A percentile compares a stretch with the other conserved stretches of the same genome.
phyloP scores from a whole-genome alignment of 148 eudicot genomes.

The Silene latifolia region DNA sequence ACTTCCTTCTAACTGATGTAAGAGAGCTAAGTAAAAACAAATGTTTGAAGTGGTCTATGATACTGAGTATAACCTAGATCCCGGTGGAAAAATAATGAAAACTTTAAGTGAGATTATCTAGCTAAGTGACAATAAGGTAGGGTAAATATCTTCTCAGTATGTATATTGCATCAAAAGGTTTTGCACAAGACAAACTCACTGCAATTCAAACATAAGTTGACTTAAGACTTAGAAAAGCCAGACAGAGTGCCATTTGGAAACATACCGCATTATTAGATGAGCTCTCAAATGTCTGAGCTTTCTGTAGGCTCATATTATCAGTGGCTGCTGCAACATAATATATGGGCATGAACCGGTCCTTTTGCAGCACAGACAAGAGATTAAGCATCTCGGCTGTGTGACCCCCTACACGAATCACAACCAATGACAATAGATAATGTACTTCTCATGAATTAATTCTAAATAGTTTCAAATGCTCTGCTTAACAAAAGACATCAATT shows the following conservation, averaged over 20 bases:
- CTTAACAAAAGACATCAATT: not conserved
- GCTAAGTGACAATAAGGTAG: no score
- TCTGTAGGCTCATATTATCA: constrained; percentile 92
- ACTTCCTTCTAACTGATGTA: no score
- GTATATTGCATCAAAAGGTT: no score
- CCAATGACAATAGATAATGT: not conserved
- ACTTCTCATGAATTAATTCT: no score
- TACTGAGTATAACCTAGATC: no score
- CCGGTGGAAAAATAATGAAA: no score
- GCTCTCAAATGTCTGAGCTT: constrained; percentile 68
- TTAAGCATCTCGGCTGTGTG: constrained; percentile 97
- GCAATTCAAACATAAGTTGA: not conserved
- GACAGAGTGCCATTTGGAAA: not conserved
- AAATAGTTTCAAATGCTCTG: not conserved
- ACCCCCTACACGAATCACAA: constrained; percentile 57
- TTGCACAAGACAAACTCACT: not conserved
- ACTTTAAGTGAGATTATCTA: no score
- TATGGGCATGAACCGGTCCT: constrained; percentile 64
- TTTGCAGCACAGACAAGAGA: constrained; percentile 53
- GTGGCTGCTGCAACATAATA: constrained; percentile 86
- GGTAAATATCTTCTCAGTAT: no score
- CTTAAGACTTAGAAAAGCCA: not conserved
- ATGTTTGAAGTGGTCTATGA: no score
- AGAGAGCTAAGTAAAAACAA: no score
- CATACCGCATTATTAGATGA: constrained; percentile 45